A percentile compares a stretch with the other conserved stretches of the same genome.
Evolutionary conservation across 2,329 filamentous ascomycete genomes (phyloP).

Genomic region (Pyrenophora teres): DNA sequence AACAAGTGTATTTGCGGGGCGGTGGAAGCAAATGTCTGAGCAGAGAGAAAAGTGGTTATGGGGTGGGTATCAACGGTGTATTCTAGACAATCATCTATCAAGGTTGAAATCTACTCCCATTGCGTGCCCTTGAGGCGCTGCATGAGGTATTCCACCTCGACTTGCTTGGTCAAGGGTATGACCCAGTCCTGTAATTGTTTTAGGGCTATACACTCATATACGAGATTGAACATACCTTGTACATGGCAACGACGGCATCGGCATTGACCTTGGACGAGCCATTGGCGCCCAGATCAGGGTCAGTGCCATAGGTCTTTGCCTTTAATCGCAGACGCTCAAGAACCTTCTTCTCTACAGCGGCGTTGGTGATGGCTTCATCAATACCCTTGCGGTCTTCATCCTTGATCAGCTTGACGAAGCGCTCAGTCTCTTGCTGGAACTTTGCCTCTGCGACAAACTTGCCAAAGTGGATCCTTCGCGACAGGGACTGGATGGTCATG

Average conservation of each 20-base stretch:
- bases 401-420: constrained; percentile 81
- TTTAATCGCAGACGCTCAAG: constrained; percentile 85
- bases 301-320: constrained; percentile 89
- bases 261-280: constrained; percentile 83
- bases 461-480: constrained; percentile 91
- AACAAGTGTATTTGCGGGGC: too few species aligned
- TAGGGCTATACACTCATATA: not conserved
- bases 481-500: constrained; percentile 83
- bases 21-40: too few species aligned
- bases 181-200: constrained; percentile 67
- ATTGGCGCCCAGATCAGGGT: constrained; percentile 69
- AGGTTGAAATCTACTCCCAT: constrained; percentile 47
- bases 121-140: constrained; percentile 71
- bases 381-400: constrained; percentile 80
- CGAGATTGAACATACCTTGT: constrained; percentile 33
- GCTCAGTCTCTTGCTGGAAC: constrained; percentile 80
- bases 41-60: too few species aligned
- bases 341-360: constrained; percentile 87
- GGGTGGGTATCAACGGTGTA: too few species aligned
- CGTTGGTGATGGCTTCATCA: constrained; percentile 87
- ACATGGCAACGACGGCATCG: constrained; percentile 64
- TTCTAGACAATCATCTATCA: too few species aligned
- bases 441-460: constrained; percentile 98
- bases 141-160: constrained; percentile 98
- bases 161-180: constrained; percentile 95